Conservation (phyloP, 495 filamentous ascomycete genomes). For the Trichoderma parareesei region DNA sequence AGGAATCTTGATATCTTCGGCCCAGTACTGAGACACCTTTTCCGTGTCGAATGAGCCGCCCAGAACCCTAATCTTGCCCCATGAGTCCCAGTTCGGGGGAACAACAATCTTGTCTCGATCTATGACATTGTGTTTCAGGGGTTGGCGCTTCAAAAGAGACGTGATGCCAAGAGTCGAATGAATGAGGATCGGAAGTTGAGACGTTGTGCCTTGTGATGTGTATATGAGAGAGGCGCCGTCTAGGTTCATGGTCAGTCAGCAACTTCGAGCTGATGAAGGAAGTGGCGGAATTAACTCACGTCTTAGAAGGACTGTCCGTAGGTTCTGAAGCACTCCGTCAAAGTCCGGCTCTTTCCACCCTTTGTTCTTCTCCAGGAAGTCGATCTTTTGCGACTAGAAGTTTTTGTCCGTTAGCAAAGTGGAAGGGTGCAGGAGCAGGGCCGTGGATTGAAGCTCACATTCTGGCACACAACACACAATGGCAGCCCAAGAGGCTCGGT, state of each 20-base stretch:
- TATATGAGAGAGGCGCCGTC: slow-evolving; percentile 90
- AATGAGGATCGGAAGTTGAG: slow-evolving; percentile 71
- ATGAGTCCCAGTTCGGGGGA: slow-evolving; percentile 96
- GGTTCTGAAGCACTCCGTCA: slow-evolving; percentile 80
- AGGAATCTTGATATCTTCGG: slow-evolving; percentile 62
- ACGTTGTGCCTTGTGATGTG: slow-evolving; percentile 70
- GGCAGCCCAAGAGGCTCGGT: slow-evolving; percentile 85
- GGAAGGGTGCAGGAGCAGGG: neutral
- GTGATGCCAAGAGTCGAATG: slow-evolving; percentile 86
- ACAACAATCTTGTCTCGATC: slow-evolving; percentile 92
- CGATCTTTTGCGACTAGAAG: slow-evolving; percentile 75
- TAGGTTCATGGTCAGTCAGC: slow-evolving; percentile 32
- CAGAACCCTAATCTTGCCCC: slow-evolving; percentile 92
- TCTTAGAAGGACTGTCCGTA: slow-evolving; percentile 77
- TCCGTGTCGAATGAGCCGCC: slow-evolving; percentile 94
- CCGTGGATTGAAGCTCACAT: slow-evolving; percentile 44
- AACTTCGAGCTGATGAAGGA: neutral
- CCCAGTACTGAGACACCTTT: slow-evolving; percentile 74
- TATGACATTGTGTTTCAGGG: slow-evolving; percentile 88
- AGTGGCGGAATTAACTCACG: slow-evolving; percentile 46
- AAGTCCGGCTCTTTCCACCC: slow-evolving; percentile 93
- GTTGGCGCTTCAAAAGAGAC: slow-evolving; percentile 73
- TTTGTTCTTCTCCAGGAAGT: slow-evolving; percentile 74
- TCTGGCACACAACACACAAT: slow-evolving; percentile 87
- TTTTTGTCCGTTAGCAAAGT: slow-evolving; percentile 21